A percentile compares a stretch with the other conserved stretches of the same genome.
Evolutionary conservation across 2,329 filamentous ascomycete species (phyloP).

Genomic region (Cordyceps fumosorosea): DNA sequence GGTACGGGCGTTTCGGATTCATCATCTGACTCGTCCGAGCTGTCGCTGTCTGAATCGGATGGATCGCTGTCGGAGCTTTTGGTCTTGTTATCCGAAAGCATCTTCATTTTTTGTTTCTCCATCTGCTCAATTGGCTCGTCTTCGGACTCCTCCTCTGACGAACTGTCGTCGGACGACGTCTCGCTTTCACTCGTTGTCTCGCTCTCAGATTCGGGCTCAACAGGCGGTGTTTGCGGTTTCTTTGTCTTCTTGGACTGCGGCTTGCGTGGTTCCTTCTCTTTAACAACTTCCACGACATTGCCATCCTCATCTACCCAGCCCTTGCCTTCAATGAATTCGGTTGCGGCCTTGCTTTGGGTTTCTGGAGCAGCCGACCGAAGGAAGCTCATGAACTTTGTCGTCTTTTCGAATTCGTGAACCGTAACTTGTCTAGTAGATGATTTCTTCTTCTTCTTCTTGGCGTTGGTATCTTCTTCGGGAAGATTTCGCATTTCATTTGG

Average conservation of each 20-base stretch:
- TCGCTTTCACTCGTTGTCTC: conserved; percentile 36
- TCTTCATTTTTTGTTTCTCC: conserved; percentile 14
- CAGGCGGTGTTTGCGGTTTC: conserved; percentile 17
- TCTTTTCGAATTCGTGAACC: conserved; percentile 87
- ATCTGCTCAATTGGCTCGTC: conserved; percentile 16
- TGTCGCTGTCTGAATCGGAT: conserved; percentile 18
- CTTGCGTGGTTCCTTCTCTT: conserved; percentile 29
- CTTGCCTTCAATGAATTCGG: conserved; percentile 71
- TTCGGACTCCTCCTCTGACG: conserved; percentile 14
- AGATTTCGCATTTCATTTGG: conserved; percentile 37
- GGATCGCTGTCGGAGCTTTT: conserved; percentile 13
- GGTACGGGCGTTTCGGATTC: background rate
- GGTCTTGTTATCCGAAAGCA: conserved; percentile 20
- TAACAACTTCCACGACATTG: conserved; percentile 59
- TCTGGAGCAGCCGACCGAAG: conserved; percentile 47
- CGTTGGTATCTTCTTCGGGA: conserved; percentile 35
- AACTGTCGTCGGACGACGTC: conserved; percentile 25
- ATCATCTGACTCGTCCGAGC: conserved; percentile 17
- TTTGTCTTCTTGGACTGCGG: conserved; percentile 20
- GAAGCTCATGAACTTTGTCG: conserved; percentile 75
- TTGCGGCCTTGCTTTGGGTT: conserved; percentile 30
- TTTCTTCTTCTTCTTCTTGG: conserved; percentile 55
- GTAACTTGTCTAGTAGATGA: conserved; percentile 48
- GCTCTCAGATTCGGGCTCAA: conserved; percentile 20
- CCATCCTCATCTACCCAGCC: conserved; percentile 84